Evolutionary conservation across 495 filamentous ascomycete species (phyloP).

Genomic region (Tuber aestivum): DNA sequence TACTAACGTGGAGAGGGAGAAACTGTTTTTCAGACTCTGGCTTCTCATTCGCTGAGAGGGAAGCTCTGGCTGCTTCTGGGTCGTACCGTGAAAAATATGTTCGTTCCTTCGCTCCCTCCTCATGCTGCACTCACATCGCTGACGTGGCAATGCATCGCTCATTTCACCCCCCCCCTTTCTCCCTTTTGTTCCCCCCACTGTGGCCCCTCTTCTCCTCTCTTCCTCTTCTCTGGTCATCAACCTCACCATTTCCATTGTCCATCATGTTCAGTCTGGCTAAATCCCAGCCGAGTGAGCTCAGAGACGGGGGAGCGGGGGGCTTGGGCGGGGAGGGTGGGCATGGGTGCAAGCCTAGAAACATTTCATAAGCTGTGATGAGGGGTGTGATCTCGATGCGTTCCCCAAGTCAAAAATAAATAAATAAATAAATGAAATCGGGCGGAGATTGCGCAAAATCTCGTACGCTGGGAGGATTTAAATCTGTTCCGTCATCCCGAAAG

Average conservation of each 20-base stretch:
- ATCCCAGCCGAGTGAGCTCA: background rate
- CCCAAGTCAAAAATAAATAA: background rate
- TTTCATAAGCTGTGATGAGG: background rate
- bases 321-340: background rate
- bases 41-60: background rate
- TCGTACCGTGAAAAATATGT: constrained; percentile 3
- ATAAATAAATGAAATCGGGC: background rate
- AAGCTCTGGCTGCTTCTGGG: background rate
- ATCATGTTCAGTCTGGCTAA: constrained; percentile 3
- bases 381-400: background rate
- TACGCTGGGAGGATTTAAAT: background rate
- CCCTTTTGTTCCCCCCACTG: background rate
- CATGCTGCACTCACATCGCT: background rate
- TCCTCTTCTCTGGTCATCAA: background rate
- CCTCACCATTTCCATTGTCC: background rate
- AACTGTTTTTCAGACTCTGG: constrained; percentile 1
- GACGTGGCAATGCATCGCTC: constrained; percentile 5
- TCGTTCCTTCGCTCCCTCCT: background rate
- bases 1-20: background rate
- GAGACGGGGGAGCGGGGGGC: background rate
- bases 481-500: background rate
- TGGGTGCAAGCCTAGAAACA: background rate
- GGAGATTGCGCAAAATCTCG: background rate
- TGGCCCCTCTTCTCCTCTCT: background rate
- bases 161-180: background rate